These are phyloP conservation scores for Sequoia sempervirens DNA, from an alignment of 75 land plant genomes.

Conservation along the genomic window DNA sequence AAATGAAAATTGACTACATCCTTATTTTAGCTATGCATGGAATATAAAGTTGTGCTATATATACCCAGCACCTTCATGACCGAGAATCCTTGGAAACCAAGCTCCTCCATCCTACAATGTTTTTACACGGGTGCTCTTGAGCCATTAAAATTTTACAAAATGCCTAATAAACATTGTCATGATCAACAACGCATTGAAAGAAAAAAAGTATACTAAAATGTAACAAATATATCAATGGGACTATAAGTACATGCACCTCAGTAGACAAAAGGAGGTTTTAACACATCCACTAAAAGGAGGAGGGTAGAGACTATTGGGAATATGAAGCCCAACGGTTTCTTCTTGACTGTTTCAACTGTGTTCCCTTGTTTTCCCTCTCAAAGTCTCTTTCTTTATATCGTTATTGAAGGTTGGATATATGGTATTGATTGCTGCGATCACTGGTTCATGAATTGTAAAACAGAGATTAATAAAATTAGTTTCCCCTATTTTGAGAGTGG, in stretches of 20 bases:
- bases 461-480: no score
- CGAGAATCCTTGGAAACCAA: slow-evolving; percentile 35
- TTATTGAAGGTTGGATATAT: no score
- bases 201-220: neutral
- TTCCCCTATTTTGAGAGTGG: no score
- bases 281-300: neutral
- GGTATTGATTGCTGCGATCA: no score
- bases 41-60: neutral
- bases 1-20: neutral
- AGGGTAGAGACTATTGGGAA: neutral
- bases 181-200: neutral
- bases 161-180: neutral
- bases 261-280: neutral
- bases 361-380: no score
- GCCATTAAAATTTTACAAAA: neutral
- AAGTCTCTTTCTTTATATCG: no score
- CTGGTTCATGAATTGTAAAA: no score
- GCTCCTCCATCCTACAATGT: slow-evolving; percentile 33
- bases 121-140: neutral
- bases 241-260: neutral
- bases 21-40: neutral
- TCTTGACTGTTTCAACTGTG: no score
- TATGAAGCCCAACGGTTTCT: no score
- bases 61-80: slow-evolving; percentile 42
- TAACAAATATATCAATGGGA: neutral